Evolutionary conservation across 2,329 filamentous ascomycete species (phyloP), one percentile per base, ranked within the genome.

Genomic region (Juglanconis oblonga): DNA sequence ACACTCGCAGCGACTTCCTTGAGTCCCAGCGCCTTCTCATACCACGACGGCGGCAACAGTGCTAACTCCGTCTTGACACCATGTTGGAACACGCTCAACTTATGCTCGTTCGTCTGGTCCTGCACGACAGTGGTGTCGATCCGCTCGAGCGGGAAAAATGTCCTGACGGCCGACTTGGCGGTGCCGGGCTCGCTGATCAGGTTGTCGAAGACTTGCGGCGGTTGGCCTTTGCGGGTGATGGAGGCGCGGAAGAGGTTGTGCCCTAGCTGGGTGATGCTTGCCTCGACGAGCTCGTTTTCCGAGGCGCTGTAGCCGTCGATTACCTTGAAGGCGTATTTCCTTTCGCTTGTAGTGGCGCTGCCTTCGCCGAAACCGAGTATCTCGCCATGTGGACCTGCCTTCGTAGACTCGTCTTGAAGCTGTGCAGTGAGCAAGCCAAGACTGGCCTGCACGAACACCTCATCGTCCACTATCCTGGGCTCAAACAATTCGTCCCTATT

Each of bases 391-490:
- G 76, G 81, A 29, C 66, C 65, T 35, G 64, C 64, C 13, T 24
- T 61, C 10, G 49, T 62, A 62, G 48, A 58, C 56, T 58, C 64
- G 67, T 59, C 75, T 67, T 59, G 73, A 48, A 71, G 73, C 64
- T 81, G 79, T 61, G 83, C 74, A 53, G 82, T 78, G 56, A 91
- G 74, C 65, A 94, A 79, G 8, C 88, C 91, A 9, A 99, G 79
- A 0, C 93, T 93, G 8, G 92, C 93, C 77, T 99, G 95, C 0
- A 89, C 87, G 66, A 92, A 91, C 2, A 92, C 85, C 74, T 97
- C 92, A 48, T 88, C 81, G 24, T 84, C 79, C 38, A 89, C 82
- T 0, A 73, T 71, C 11, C 84, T 75, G 1, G 84, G 81, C 29
- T 80, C 79, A 71, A 98, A 98, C 1, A 99, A 82, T 65, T 92